Evolutionary conservation across 306 rosid species (phyloP).

Genomic region (Castanea mollissima): DNA sequence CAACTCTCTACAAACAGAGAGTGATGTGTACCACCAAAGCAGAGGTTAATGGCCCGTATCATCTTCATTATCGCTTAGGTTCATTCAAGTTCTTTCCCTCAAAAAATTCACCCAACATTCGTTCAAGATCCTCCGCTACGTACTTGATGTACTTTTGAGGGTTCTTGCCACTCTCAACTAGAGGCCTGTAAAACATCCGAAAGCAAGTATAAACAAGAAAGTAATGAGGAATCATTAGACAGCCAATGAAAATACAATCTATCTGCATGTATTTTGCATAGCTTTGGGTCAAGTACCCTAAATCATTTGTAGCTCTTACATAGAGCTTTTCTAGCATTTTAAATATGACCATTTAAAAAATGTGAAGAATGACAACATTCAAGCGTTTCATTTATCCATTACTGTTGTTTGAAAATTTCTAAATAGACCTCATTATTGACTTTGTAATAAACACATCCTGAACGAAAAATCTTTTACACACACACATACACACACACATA

Average conservation of each 20-base stretch:
- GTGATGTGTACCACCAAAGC: neutral
- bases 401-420: neutral
- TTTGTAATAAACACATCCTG: too few species aligned
- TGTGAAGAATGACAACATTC: neutral
- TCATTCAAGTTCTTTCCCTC: constrained; percentile 85
- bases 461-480: neutral
- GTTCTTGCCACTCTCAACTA: constrained; percentile 84
- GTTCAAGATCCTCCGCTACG: constrained; percentile 82
- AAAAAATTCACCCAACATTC: constrained; percentile 92
- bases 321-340: neutral
- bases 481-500: neutral
- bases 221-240: neutral
- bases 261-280: neutral
- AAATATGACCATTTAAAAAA: neutral
- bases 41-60: neutral
- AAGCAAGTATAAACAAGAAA: neutral
- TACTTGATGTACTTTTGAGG: constrained; percentile 84
- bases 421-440: neutral
- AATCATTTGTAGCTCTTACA: neutral
- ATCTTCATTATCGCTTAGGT: constrained; percentile 34
- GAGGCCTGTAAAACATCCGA: constrained; percentile 47
- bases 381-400: neutral
- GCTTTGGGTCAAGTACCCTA: neutral
- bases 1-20: neutral
- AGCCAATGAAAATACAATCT: constrained; percentile 5